Evolutionary conservation across 352 stramenopile genomes (phyloP), one percentile per base, ranked within the genome.

Genomic region (Phytopythium cucurbitacearum): DNA sequence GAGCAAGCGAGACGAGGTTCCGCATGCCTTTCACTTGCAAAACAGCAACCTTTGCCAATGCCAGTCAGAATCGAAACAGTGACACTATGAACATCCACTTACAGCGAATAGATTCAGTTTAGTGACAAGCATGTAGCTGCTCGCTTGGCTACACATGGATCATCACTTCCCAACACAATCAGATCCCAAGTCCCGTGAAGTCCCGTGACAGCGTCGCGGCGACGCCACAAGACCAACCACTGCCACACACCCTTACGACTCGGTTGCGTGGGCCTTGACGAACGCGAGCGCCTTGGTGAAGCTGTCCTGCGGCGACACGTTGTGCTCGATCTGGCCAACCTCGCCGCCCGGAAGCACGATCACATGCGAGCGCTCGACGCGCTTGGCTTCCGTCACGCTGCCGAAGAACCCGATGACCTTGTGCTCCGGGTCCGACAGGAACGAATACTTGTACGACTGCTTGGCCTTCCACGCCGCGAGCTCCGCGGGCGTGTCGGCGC

Each of bases 401-500:
- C 85, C 85, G 56, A 95, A 94, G 62, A 82, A 75, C 54, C 56
- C 60, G 57, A 95, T 91, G 7, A 95, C 63, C 39, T 72, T 62
- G 63, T 93, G 83, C 67, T 82, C 76, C 0, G 81, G 79, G 54
- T 95, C 85, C 56, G 80, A 93, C 28, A 95, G 67, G 42, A 95
- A 76, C 43, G 68, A 84, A 60, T 91, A 95, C 56, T 69, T 71
- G 60, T 92, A 90, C 54, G 68, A 80, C 60, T 92, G 80, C 69
- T 80, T 80, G 42, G 78, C 59, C 60, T 92, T 91, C 85, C 83
- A 95, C 53, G 70, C 70, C 35, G 68, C 59, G n/a, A 94, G 67
- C 56, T 91, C 76, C 12, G 57, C 64, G 0, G 85, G 81, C 11
- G 73, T 72, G 62, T 95, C 85, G 2, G 62, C 80, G 37, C 82